phyloP scores from a whole-genome alignment of 2,329 filamentous ascomycete species.

The Xylaria sp. region DNA sequence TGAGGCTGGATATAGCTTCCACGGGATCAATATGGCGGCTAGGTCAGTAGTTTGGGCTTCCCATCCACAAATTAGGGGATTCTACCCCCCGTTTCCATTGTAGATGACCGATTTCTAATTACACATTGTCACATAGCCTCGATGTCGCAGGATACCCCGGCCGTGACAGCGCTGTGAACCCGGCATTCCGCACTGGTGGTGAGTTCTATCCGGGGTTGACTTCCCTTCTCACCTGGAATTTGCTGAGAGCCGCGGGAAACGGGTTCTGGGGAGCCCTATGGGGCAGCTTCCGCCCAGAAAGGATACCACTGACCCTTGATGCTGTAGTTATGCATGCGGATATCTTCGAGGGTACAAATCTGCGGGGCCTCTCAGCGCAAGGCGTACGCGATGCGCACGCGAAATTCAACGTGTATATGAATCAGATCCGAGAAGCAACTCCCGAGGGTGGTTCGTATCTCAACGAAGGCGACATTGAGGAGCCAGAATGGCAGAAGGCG shows the following conservation, averaged over 20 bases:
- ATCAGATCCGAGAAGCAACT: constrained; percentile 49
- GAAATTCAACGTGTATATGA: constrained; percentile 42
- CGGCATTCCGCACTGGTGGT: constrained; percentile 55
- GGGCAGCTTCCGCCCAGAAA: background rate
- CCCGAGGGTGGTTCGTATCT: constrained; percentile 59
- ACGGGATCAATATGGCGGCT: constrained; percentile 50
- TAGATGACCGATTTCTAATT: background rate
- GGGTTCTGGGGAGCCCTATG: background rate
- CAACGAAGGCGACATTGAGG: constrained; percentile 63
- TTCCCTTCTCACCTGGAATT: background rate
- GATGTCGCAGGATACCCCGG: constrained; percentile 49
- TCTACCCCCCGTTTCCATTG: no score
- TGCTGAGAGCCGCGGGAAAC: background rate
- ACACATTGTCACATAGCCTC: constrained; percentile 24
- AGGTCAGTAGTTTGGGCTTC: constrained; percentile 13
- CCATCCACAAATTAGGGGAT: background rate
- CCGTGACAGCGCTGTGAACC: constrained; percentile 53
- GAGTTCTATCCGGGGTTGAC: background rate
- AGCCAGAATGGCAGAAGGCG: constrained; percentile 57
- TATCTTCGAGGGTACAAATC: constrained; percentile 42
- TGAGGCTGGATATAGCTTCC: constrained; percentile 52
- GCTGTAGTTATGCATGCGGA: constrained; percentile 49
- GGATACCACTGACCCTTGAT: constrained; percentile 10
- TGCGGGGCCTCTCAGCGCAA: constrained; percentile 40
- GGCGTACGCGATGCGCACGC: constrained; percentile 42